A percentile compares a stretch with the other conserved stretches of the same genome.
These are phyloP conservation scores for Porodaedalea pini DNA, from an alignment of 1,284 basidiomycete species.

Conservation along the genomic window DNA sequence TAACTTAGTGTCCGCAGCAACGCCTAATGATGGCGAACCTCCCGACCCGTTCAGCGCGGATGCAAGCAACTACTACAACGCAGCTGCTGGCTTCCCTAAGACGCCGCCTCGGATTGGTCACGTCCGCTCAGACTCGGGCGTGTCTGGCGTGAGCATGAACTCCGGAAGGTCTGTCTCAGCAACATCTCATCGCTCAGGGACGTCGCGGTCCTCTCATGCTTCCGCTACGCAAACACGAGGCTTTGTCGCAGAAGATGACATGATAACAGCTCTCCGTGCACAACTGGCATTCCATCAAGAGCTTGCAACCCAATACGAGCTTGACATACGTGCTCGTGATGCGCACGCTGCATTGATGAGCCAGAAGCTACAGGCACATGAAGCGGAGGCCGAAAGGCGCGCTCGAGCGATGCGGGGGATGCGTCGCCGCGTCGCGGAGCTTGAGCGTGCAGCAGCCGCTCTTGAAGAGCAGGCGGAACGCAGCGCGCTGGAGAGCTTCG, in stretches of 20 bases:
- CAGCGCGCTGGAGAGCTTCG: constrained; percentile 62
- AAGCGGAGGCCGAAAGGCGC: constrained; percentile 59
- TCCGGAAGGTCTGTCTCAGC: constrained; percentile 14
- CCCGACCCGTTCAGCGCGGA: constrained; percentile 70
- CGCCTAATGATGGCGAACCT: constrained; percentile 25
- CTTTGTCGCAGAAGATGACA: constrained; percentile 50
- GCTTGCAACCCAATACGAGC: constrained; percentile 67
- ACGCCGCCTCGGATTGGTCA: constrained; percentile 56
- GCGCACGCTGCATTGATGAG: constrained; percentile 63
- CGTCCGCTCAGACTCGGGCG: constrained; percentile 51
- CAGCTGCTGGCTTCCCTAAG: constrained; percentile 63
- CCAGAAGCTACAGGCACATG: constrained; percentile 46
- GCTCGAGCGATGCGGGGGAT: constrained; percentile 50
- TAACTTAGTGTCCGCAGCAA: too few species aligned
- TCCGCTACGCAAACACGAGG: background rate
- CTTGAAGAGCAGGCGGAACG: constrained; percentile 69
- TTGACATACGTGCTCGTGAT: constrained; percentile 66
- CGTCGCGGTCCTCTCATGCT: constrained; percentile 3
- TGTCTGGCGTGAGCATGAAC: constrained; percentile 12
- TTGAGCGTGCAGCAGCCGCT: constrained; percentile 58
- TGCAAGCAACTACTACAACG: constrained; percentile 72
- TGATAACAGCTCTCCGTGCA: constrained; percentile 67
- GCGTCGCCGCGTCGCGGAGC: constrained; percentile 69
- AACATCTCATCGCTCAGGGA: constrained; percentile 8
- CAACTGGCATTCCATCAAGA: constrained; percentile 68